Base-by-base conservation (phyloP, 2,329 filamentous ascomycete species). In the Teratosphaeria epicoccoides region DNA sequence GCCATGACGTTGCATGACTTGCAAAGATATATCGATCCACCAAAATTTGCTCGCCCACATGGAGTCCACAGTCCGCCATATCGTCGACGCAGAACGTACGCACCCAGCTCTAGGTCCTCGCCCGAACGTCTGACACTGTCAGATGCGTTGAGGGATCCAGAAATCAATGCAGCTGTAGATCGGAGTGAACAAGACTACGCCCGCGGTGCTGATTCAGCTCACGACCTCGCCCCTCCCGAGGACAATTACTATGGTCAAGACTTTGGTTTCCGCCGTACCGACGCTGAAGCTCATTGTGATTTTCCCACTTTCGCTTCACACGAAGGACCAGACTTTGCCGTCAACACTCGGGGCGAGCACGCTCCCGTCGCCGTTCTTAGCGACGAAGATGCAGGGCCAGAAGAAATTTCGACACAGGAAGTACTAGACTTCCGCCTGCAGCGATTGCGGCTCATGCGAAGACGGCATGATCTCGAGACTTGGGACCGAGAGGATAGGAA, bases 1-100 rank as follows among this genome's bases (percentile, higher is more conserved):
- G 81, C 87, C 45, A 95, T 96, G 90, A 79, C 82, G 40, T 80
- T 83, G 33, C 83, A 94, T 59, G 84, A 93, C 54, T 73, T 93
- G 1, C 71, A 93, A 43, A 79, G 63, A 25, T 65, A 66, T 49
- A 59, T 65, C 48, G 63, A 65, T 46, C 63, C 63, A 20, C 63
- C 63, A 22, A 49, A 51, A 20, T 55, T 60, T 47, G 61, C 62
- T 5, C 56, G 61, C 43, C 50, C 59, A 9, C 47, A 52, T 24
- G 60, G 59, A 20, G 50, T 63, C 11, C 55, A 63, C 25, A 59
- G 52, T 22, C 59, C 61, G 20, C 61, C 61, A 7, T 64, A 62
- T 47, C 56, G 54, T 46, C 56, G 53, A 26, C 49, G 50, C 6
- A 54, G 58, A 17, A 20, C n/a, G n/a, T 50, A 50, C 40, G 20